phyloP scores from a whole-genome alignment of 1,139 yeast genomes.

The Wickerhamomyces sp. region DNA sequence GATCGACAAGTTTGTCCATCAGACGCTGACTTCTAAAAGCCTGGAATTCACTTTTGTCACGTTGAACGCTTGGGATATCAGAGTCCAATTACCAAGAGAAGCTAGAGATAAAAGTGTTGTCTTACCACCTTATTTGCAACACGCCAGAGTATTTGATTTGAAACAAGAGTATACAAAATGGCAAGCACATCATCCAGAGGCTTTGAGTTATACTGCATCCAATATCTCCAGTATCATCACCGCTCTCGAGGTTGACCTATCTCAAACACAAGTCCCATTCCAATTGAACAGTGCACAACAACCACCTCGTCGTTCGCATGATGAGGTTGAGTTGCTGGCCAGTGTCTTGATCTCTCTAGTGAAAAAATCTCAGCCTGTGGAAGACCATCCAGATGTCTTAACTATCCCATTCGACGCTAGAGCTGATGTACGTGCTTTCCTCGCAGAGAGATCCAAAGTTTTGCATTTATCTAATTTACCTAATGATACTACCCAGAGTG shows the following conservation, averaged over 20 bases:
- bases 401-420: constrained; percentile 71
- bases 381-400: constrained; percentile 51
- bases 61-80: constrained; percentile 59
- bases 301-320: constrained; percentile 29
- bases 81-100: constrained; percentile 76
- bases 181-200: constrained; percentile 64
- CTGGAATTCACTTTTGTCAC: constrained; percentile 65
- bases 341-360: constrained; percentile 47
- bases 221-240: constrained; percentile 49
- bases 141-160: constrained; percentile 74
- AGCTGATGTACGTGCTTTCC: constrained; percentile 64
- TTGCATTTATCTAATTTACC: constrained; percentile 75
- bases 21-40: constrained; percentile 36
- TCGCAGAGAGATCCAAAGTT: constrained; percentile 72
- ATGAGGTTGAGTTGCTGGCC: constrained; percentile 36
- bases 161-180: constrained; percentile 68
- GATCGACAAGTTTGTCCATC: constrained; percentile 47
- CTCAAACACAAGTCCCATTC: constrained; percentile 16
- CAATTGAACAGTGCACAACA: constrained; percentile 19
- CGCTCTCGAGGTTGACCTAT: constrained; percentile 51
- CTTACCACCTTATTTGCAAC: constrained; percentile 71
- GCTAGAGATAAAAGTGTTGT: constrained; percentile 71
- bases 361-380: constrained; percentile 48
- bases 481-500: constrained; percentile 82
- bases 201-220: constrained; percentile 44